Evolutionary conservation across 2,329 filamentous ascomycete genomes (phyloP), one percentile per base, ranked within the genome.

Genomic region (Zelopaecilomyces penicillatus): DNA sequence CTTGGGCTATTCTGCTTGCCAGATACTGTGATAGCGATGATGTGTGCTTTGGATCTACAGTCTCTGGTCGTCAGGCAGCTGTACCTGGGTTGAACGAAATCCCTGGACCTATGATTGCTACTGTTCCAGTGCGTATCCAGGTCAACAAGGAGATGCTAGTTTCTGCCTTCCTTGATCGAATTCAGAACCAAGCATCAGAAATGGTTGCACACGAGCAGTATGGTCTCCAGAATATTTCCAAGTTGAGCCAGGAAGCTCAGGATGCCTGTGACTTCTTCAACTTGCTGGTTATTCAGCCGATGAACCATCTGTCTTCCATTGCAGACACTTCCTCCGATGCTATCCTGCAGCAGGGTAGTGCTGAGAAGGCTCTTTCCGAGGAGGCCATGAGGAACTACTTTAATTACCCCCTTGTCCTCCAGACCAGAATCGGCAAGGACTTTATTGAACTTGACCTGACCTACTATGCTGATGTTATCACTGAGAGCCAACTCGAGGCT

Each of bases 111-210:
- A 34, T 12, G 32, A 34, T 34, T 12, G 12, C 32, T 34, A 34
- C 32, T 9, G 32, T 34, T 34, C 32, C 32, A 2, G 32, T 34
- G 32, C 32, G 32, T 2, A 33, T 56, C 5, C 26, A 30, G 1
- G n/a, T 56, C n/a, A 56, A 60, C 74, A 29, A 39, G 5, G 32
- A 9, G 8, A 44, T 43, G 41, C 43, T 37, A n/a, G 33, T 40
- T 5, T 32, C 11, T 4, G 26, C 27, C 1, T 46, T 46, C 5
- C 37, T 46, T 10, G 32, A 44, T 35, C 19, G 6, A 11, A 30
- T 44, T 28, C 44, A 46, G 37, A 33, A 36, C 2, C 44, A 46
- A 6, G 44, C 44, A 4, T 38, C 44, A 4, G 44, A 39, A 30
- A 46, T 46, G 44, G 37, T 46, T n/a, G 31, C 44, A 11, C 31